These are phyloP conservation scores for Populus hybrid DNA, from an alignment of 441 rosid genomes.

Conservation along the genomic window DNA sequence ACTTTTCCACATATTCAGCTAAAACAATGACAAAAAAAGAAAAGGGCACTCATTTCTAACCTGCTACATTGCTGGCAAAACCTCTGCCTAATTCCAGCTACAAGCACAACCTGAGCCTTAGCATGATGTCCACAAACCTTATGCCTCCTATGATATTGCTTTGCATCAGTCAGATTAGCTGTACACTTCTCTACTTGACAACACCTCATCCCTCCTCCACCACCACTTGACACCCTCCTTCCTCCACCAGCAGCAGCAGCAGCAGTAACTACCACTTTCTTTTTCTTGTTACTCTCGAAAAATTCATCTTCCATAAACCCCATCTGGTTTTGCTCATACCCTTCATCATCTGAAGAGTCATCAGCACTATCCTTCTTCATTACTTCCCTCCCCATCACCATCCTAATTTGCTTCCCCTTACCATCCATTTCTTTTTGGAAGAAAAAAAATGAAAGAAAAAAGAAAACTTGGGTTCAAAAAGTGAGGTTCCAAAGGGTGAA, in stretches of 20 bases:
- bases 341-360: conserved; percentile 29
- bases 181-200: conserved; percentile 57
- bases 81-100: conserved; percentile 52
- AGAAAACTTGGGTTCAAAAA: neutral
- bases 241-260: too few relatives aligned
- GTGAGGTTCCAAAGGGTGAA: neutral
- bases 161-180: conserved; percentile 49
- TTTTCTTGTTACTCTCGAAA: conserved; percentile 24
- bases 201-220: conserved; percentile 29
- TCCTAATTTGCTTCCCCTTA: conserved; percentile 31
- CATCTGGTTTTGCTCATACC: conserved; percentile 4
- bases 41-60: conserved; percentile 20
- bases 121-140: conserved; percentile 60
- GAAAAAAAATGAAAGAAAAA: neutral
- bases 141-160: conserved; percentile 57
- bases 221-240: conserved; percentile 10
- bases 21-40: neutral
- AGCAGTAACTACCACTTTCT: neutral
- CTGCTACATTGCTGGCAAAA: conserved; percentile 83
- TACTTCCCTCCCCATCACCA: conserved; percentile 22
- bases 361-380: conserved; percentile 27
- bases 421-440: conserved; percentile 28
- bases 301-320: conserved; percentile 7
- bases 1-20: conserved; percentile 4
- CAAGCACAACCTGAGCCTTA: conserved; percentile 52